Conservation (phyloP, 1,139 yeast species). For the Magnusiomyces ingens region DNA sequence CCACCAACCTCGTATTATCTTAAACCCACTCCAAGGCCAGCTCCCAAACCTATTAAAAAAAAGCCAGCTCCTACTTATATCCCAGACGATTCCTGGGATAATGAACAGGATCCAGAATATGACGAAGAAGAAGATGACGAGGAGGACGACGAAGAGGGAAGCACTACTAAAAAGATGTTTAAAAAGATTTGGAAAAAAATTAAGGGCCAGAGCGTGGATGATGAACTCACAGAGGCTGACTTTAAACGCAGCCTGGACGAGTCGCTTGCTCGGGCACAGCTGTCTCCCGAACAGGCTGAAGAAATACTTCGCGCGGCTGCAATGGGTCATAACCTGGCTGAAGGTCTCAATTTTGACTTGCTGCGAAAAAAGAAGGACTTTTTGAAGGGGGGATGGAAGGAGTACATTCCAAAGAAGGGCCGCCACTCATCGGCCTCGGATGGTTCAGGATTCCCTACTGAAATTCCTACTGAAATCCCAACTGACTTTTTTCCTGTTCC, state of each 20-base stretch:
- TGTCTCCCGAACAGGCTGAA: not conserved
- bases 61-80: not conserved
- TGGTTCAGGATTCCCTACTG: too few relatives aligned
- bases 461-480: too few relatives aligned
- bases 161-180: too few relatives aligned
- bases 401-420: not conserved
- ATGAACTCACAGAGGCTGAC: too few relatives aligned
- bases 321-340: slow-evolving; percentile 3
- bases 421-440: too few relatives aligned
- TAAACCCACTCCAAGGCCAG: too few relatives aligned
- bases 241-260: too few relatives aligned
- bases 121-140: slow-evolving; percentile 4
- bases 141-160: not conserved
- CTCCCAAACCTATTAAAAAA: too few relatives aligned
- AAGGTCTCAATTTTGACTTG: not conserved
- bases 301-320: not conserved
- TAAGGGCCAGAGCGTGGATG: too few relatives aligned
- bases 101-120: slow-evolving; percentile 4
- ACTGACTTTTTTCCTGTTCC: not conserved
- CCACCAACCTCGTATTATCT: too few relatives aligned
- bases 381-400: not conserved
- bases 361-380: not conserved
- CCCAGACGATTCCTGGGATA: slow-evolving; percentile 8
- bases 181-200: too few relatives aligned
- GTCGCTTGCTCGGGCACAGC: too few relatives aligned